Evolutionary conservation across 495 filamentous ascomycete genomes (phyloP), one percentile per base, ranked within the genome.

Genomic region (Penicillium diatomitis): DNA sequence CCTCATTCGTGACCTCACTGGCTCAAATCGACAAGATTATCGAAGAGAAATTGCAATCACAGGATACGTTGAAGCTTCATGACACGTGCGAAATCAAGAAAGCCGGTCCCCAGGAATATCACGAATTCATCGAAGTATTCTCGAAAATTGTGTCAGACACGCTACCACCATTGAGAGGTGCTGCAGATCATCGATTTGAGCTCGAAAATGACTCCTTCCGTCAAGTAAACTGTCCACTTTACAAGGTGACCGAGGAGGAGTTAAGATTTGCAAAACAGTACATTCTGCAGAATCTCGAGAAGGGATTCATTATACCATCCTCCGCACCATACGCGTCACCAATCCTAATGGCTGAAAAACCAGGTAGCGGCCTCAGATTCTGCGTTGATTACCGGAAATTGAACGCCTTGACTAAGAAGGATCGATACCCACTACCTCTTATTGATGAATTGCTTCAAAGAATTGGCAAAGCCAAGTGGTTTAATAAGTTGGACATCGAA

Each of bases 401-500:
- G 1, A 80, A 80, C 47, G 41, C 30, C 0, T 43, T 76, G 0
- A 78, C 62, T 0, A 54, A 50, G 3, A 74, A 73, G 48, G 65
- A 81, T 36, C 32, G 54, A 1, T 74, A 77, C 41, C 66, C 69
- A 0, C 38, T 79, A 0, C 73, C 70, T 0, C 38, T 75, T 8
- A 74, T 78, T 27, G 39, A 72, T n/a, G 64, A 81, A 44, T 59
- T 62, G 0, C 38, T 78, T 3, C 30, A 54, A n/a, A 28, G 51
- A 0, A 30, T 79, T 0, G 28, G 12, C 0, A 51, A 49, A 36
- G 58, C 60, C 2, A 67, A 54, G 40, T 56, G 61, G 29, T 78
- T 71, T 46, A 80, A 57, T 0, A 76, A 76, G 49, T 39, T 80
- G 0, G 66, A 80, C 53, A 61, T 77, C 7, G 50, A 56, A 3